phyloP scores from a whole-genome alignment of 1,139 yeast genomes.

The Citeromyces hawaiiensis region DNA sequence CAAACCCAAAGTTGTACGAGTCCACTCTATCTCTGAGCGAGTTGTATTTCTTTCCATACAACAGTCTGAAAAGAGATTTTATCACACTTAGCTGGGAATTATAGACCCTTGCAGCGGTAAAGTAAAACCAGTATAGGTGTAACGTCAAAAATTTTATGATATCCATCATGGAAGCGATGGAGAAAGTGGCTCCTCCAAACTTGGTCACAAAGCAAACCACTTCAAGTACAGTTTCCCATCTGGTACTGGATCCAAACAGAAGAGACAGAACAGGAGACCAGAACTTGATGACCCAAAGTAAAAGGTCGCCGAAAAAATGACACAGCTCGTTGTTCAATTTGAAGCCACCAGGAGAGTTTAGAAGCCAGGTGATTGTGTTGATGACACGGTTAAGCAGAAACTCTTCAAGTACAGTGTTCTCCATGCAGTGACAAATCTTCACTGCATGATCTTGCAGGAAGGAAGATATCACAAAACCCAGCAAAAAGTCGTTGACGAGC shows the following conservation, averaged over 20 bases:
- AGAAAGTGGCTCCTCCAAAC: constrained; percentile 52
- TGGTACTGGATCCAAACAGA: constrained; percentile 9
- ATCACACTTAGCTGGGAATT: constrained; percentile 60
- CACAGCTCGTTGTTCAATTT: constrained; percentile 84
- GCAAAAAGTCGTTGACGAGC: constrained; percentile 63
- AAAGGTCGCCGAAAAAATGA: constrained; percentile 72
- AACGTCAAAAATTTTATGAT: constrained; percentile 46
- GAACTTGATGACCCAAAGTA: constrained; percentile 70
- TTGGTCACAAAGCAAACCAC: constrained; percentile 28
- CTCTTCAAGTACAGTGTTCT: constrained; percentile 14
- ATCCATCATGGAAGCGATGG: constrained; percentile 58
- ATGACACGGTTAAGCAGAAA: constrained; percentile 24
- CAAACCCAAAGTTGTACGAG: constrained; percentile 69
- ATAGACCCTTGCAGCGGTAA: constrained; percentile 68
- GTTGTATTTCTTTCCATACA: constrained; percentile 84
- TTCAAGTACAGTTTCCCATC: constrained; percentile 8
- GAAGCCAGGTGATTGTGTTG: constrained; percentile 55
- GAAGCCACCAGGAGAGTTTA: constrained; percentile 88
- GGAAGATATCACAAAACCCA: constrained; percentile 54
- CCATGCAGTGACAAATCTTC: constrained; percentile 14
- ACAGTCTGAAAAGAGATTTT: constrained; percentile 67
- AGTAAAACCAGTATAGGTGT: constrained; percentile 67
- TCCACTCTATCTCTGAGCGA: constrained; percentile 78
- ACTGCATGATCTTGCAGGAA: constrained; percentile 31
- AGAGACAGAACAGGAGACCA: constrained; percentile 29